Evolutionary conservation across 768 basidiomycete genomes (phyloP).

Genomic region (Podaxis mareebaensis): DNA sequence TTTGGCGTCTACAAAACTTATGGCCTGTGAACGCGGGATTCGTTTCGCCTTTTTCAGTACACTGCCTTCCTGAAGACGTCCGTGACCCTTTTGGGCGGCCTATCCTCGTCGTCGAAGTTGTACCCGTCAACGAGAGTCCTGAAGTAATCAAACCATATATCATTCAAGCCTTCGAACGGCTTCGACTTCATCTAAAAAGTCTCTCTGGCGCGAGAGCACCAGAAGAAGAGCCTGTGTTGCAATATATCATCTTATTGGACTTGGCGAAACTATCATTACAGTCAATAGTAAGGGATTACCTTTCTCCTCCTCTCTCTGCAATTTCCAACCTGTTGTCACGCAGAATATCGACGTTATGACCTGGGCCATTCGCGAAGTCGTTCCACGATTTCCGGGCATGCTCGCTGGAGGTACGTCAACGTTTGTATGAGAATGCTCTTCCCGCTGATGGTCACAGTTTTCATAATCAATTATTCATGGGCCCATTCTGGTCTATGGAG

Average conservation of each 20-base stretch:
- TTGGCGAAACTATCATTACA: conserved; percentile 56
- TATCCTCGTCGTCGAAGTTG: conserved; percentile 54
- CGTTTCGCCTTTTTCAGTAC: conserved; percentile 38
- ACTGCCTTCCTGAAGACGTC: conserved; percentile 53
- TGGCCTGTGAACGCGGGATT: conserved; percentile 32
- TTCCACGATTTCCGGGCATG: conserved; percentile 76
- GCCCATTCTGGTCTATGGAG: conserved; percentile 68
- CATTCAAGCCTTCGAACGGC: conserved; percentile 53
- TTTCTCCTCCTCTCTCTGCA: conserved; percentile 5
- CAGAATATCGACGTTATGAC: conserved; percentile 63
- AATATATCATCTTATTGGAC: conserved; percentile 71
- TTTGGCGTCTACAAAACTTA: conserved; percentile 56
- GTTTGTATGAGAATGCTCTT: background rate
- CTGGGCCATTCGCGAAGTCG: conserved; percentile 65
- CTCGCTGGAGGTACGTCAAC: conserved; percentile 60
- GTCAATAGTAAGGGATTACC: conserved; percentile 47
- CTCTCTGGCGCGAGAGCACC: conserved; percentile 39
- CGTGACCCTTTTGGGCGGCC: conserved; percentile 68
- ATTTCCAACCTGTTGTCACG: conserved; percentile 12
- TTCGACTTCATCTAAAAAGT: conserved; percentile 55
- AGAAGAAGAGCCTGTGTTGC: conserved; percentile 46
- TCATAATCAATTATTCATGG: conserved; percentile 77
- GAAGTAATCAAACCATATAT: conserved; percentile 43
- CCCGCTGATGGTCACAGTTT: conserved; percentile 40
- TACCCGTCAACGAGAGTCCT: conserved; percentile 38